These are phyloP conservation scores for Heracleum sosnowskyi DNA, from an alignment of 129 eudicot species.

Conservation along the genomic window DNA sequence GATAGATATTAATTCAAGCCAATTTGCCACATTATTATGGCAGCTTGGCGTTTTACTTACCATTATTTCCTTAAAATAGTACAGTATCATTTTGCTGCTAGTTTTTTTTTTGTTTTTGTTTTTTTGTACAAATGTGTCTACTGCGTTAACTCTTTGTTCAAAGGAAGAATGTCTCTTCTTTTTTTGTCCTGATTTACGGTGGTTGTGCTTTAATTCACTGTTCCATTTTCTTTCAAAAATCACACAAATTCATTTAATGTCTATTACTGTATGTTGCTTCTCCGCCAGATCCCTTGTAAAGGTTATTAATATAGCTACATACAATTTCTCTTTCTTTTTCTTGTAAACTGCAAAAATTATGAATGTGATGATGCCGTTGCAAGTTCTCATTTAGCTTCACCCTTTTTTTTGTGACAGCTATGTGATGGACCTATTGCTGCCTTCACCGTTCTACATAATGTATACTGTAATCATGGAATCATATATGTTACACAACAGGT, in stretches of 20 bases:
- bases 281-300: background rate
- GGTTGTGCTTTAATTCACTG: background rate
- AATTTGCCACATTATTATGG: background rate
- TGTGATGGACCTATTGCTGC: slow-evolving; percentile 95
- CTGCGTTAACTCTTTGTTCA: background rate
- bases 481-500: slow-evolving; percentile 90
- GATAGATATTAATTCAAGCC: background rate
- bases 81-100: background rate
- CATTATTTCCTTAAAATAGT: background rate
- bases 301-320: background rate
- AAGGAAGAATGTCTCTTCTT: background rate
- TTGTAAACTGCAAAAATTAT: background rate
- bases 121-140: background rate
- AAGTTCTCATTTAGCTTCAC: slow-evolving; percentile 9
- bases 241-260: background rate
- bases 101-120: background rate
- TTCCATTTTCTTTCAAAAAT: background rate
- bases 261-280: background rate
- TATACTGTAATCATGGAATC: slow-evolving; percentile 91
- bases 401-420: slow-evolving; percentile 40
- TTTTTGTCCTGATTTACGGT: background rate
- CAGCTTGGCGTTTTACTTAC: background rate
- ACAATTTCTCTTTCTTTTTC: background rate
- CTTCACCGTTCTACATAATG: slow-evolving; percentile 89
- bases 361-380: background rate